These are phyloP conservation scores for Mortierella sp. DNA, from an alignment of 371 early-diverging fungal genomes.

Conservation along the genomic window DNA sequence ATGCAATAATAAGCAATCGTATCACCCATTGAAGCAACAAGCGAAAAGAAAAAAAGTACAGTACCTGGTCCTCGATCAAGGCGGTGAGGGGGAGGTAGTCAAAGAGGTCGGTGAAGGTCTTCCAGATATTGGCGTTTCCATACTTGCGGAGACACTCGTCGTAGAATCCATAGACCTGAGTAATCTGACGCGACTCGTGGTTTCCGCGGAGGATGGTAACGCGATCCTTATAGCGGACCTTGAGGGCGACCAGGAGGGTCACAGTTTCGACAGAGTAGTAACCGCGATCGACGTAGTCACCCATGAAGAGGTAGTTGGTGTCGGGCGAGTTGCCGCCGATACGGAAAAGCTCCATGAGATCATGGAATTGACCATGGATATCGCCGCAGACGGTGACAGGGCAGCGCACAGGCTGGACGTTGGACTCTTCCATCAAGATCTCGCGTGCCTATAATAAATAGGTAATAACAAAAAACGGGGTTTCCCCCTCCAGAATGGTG, in stretches of 20 bases:
- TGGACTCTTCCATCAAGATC: constrained; percentile 95
- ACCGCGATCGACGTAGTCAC: constrained; percentile 99
- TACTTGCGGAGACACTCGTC: constrained; percentile 99
- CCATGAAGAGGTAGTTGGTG: constrained; percentile 99
- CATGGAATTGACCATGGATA: constrained; percentile 99
- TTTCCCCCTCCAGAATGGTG: constrained; percentile 6
- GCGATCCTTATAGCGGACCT: constrained; percentile 95
- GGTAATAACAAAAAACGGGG: constrained; percentile 58
- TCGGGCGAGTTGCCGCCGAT: constrained; percentile 98
- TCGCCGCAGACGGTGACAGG: constrained; percentile 99
- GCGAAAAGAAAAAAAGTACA: constrained; percentile 13
- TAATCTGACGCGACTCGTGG: constrained; percentile 99
- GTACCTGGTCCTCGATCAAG: constrained; percentile 87
- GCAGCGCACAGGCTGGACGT: constrained; percentile 95
- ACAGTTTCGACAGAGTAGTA: constrained; percentile 99
- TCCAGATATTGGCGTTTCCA: constrained; percentile 99
- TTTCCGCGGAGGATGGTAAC: constrained; percentile 99
- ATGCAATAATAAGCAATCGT: not conserved
- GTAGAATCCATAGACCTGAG: constrained; percentile 99
- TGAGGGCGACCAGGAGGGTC: constrained; percentile 96
- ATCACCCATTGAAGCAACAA: not conserved
- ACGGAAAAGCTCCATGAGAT: constrained; percentile 97
- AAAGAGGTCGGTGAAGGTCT: constrained; percentile 98
- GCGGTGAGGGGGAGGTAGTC: constrained; percentile 99
- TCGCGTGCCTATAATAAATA: constrained; percentile 85